phyloP scores from a whole-genome alignment of 2,329 filamentous ascomycete genomes.

The Curvularia lunata region DNA sequence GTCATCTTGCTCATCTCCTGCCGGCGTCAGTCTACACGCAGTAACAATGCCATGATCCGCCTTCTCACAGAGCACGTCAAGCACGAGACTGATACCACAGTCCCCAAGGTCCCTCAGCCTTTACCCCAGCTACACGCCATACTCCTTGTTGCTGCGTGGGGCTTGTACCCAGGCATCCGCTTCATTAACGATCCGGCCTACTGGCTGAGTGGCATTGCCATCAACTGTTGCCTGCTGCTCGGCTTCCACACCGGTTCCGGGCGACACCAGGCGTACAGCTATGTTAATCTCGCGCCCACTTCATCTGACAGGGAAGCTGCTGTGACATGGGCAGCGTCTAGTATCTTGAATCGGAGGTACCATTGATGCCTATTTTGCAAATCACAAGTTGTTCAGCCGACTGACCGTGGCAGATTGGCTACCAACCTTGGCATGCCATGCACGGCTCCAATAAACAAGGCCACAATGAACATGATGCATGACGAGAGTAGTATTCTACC shows the following conservation, averaged over 20 bases:
- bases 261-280: neutral
- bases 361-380: neutral
- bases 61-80: neutral
- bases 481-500: neutral
- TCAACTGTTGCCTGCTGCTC: conserved; percentile 1
- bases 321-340: neutral
- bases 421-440: neutral
- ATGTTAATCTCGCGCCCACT: neutral
- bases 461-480: neutral
- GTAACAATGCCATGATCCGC: neutral
- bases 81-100: neutral
- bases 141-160: neutral
- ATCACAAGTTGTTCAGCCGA: neutral
- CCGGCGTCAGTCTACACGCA: neutral
- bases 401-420: neutral
- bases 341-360: neutral
- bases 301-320: neutral
- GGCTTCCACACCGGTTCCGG: neutral
- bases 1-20: neutral
- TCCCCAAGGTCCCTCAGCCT: neutral
- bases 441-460: neutral
- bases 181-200: conserved; percentile 2
- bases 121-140: neutral
- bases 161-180: neutral
- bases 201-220: neutral